These are phyloP conservation scores for Blepharisma stoltei DNA, from an alignment of 73 alveolate genomes.

Conservation along the genomic window DNA sequence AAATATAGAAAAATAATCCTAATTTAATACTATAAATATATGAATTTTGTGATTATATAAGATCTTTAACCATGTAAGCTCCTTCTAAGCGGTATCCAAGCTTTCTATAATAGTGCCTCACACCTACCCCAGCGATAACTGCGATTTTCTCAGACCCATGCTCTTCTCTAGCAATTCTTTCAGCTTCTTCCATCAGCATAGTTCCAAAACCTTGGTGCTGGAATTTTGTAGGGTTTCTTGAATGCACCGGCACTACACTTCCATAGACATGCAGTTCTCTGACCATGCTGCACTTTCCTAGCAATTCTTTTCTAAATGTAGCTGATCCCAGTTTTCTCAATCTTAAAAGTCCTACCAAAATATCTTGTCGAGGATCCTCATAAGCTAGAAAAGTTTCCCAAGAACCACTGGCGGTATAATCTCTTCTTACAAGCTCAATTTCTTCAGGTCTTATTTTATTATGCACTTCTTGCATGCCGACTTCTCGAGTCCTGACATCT, in stretches of 20 bases:
- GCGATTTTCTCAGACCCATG: slow-evolving; percentile 90
- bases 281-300: slow-evolving; percentile 83
- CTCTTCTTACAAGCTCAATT: slow-evolving; percentile 95
- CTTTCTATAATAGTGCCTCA: slow-evolving; percentile 91
- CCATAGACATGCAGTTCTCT: slow-evolving; percentile 98
- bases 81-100: slow-evolving; percentile 93
- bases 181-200: slow-evolving; percentile 98
- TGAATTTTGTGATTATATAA: slow-evolving; percentile 3
- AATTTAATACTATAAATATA: no score
- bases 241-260: slow-evolving; percentile 94
- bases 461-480: slow-evolving; percentile 96
- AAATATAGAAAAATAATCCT: no score
- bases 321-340: slow-evolving; percentile 86
- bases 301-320: slow-evolving; percentile 82
- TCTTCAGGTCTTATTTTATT: slow-evolving; percentile 93
- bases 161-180: slow-evolving; percentile 94
- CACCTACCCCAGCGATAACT: slow-evolving; percentile 96
- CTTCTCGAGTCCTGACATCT: slow-evolving; percentile 98
- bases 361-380: slow-evolving; percentile 97
- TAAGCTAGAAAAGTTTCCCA: slow-evolving; percentile 97
- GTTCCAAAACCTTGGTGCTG: slow-evolving; percentile 98
- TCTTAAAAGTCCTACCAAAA: slow-evolving; percentile 91
- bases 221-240: slow-evolving; percentile 95
- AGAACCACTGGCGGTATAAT: slow-evolving; percentile 94
- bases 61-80: slow-evolving; percentile 91